phyloP scores from a whole-genome alignment of 139 green algal species.

The Tetradesmus lagerheimii region DNA sequence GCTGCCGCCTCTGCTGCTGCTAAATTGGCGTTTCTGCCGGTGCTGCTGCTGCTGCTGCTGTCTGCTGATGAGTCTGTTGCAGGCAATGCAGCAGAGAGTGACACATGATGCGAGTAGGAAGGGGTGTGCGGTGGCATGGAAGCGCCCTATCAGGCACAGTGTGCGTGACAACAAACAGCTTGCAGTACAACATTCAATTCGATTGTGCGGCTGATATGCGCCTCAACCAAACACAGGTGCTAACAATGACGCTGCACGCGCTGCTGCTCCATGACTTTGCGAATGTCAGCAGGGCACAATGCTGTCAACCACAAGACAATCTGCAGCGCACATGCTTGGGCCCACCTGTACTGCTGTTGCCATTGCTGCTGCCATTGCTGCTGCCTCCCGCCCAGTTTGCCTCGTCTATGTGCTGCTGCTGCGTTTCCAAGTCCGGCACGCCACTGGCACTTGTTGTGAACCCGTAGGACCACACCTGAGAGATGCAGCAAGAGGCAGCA shows the following conservation, averaged over 20 bases:
- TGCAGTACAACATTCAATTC: no score
- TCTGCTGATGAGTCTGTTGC: neutral
- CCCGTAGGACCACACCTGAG: conserved; percentile 82
- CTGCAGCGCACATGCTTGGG: neutral
- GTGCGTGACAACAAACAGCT: no score
- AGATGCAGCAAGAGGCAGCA: neutral
- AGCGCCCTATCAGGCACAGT: no score
- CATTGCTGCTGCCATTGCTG: conserved; percentile 18
- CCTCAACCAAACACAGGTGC: no score
- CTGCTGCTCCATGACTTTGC: no score
- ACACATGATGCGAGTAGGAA: no score
- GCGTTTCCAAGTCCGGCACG: neutral
- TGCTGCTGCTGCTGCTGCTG: neutral
- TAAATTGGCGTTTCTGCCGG: neutral
- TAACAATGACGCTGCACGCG: no score
- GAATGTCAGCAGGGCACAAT: no score
- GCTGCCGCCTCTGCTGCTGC: conserved; percentile 1
- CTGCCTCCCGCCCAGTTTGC: neutral
- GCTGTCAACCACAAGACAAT: no score
- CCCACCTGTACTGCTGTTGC: conserved; percentile 3
- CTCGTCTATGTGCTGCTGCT: neutral
- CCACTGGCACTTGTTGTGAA: conserved; percentile 66
- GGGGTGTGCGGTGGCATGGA: no score
- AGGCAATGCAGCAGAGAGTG: neutral
- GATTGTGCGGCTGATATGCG: no score